A percentile compares a stretch with the other conserved stretches of the same genome.
phyloP scores from a whole-genome alignment of 768 basidiomycete species.

The Panaeolus papilionaceus region DNA sequence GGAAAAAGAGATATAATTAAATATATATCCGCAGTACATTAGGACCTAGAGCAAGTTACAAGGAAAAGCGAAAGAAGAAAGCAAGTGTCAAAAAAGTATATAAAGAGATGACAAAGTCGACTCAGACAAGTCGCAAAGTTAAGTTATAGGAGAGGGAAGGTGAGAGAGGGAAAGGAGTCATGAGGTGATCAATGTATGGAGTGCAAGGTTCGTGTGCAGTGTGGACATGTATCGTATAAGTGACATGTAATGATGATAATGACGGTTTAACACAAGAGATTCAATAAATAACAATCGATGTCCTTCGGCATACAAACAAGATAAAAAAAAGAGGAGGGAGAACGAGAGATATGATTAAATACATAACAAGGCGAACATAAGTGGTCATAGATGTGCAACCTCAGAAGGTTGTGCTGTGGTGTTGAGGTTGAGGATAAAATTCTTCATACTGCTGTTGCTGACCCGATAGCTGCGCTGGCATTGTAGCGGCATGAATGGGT shows the following conservation, averaged over 20 bases:
- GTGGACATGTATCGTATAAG: not conserved
- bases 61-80: not conserved
- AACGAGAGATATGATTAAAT: not conserved
- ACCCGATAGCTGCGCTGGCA: constrained; percentile 17
- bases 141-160: not conserved
- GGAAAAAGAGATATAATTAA: no score
- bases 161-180: not conserved
- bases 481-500: constrained; percentile 15
- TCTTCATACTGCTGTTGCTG: constrained; percentile 18
- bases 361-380: not conserved
- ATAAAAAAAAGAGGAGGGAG: not conserved
- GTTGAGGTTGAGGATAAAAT: constrained; percentile 23
- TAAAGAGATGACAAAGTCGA: not conserved
- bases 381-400: not conserved
- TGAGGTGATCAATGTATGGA: not conserved
- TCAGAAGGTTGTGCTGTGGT: constrained; percentile 11
- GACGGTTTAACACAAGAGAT: not conserved
- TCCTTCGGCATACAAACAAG: not conserved
- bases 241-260: constrained; percentile 12
- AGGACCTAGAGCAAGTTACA: not conserved
- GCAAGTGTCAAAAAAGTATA: not conserved
- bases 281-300: not conserved
- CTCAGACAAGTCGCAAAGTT: not conserved
- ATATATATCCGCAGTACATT: not conserved
- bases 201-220: constrained; percentile 2